These are phyloP conservation scores for Cenchrus purpureus DNA, from an alignment of 176 grass and related monocot species.

Conservation along the genomic window DNA sequence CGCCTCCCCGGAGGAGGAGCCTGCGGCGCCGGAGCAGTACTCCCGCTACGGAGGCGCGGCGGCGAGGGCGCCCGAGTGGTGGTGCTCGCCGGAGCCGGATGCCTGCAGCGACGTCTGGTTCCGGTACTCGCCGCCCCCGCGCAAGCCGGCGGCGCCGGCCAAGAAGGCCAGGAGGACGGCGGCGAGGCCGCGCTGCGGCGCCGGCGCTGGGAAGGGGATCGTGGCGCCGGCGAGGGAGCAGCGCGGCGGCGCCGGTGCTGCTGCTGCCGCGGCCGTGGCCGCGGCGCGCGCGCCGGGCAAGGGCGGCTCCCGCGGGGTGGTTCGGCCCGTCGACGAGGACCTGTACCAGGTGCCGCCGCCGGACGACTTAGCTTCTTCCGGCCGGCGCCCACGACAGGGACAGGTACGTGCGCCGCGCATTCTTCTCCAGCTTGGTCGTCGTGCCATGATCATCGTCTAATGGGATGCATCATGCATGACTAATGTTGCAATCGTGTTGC, in stretches of 20 bases:
- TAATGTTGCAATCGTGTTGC: neutral
- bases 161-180: constrained; percentile 28
- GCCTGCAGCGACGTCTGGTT: constrained; percentile 45
- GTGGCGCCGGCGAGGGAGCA: neutral
- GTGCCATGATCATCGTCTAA: neutral
- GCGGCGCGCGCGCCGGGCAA: neutral
- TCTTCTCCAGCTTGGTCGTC: too few species aligned
- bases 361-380: neutral
- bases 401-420: neutral
- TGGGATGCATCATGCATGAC: too few species aligned
- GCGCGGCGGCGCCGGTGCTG: neutral
- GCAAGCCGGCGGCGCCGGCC: neutral
- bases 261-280: too few species aligned
- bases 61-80: neutral
- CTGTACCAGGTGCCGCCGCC: constrained; percentile 48
- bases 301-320: constrained; percentile 14
- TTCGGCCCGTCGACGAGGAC: constrained; percentile 41
- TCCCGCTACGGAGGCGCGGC: neutral
- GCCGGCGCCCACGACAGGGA: neutral
- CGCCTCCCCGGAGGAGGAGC: neutral
- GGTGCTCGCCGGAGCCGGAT: constrained; percentile 31
- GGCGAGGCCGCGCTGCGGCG: neutral
- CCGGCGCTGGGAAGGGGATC: neutral
- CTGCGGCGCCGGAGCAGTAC: neutral
- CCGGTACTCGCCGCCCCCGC: constrained; percentile 38